Base-by-base conservation (phyloP, 306 rosid genomes). In the Quercus parvula region DNA sequence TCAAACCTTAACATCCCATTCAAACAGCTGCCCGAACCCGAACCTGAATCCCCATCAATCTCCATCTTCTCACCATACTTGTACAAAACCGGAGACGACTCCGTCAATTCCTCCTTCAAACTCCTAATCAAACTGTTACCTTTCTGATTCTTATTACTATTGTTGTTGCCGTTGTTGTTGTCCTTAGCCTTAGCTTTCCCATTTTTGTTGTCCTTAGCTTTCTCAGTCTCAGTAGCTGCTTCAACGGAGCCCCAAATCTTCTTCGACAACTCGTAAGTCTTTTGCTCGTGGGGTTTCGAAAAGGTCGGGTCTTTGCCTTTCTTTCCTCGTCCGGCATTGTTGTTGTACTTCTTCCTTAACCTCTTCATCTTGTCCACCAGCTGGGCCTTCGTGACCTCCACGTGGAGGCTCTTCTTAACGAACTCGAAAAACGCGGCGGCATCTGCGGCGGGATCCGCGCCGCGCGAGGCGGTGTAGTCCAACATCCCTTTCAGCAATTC, bases 281-380 rank as follows among this genome's bases (percentile, higher is more conserved):
- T 83, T 55, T 31, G 58, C 0, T 90, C 97, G 4, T 88, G 94
- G 2, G 79, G 66, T 56, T 88, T 90, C 0, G 84, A 2, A 10
- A 85, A 83, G 0, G 6, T 52, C 0, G 81, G 88, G 2, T 49
- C 81, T 5, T 79, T 75, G 0, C 86, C 88, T 58, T 84, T 86
- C 62, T 89, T 85, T 25, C 54, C 84, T 46, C 22, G 87, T 0
- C 6, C 72, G 1, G 51, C 75, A 61, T 46, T 77, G 30, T 62
- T 78, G 59, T 56, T 56, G 9, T 68, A 92, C 84, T 92, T 94
- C 81, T 79, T 89, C 91, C 57, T 92, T 83, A 94, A 3, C 64
- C 89, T 78, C 1, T 92, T 76, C 10, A 92, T 61, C 87, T 94
- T 94, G 46, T 85, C 85, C 31, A 54, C 41, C 70, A 92, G 22